Conservation (phyloP, 805 yeast genomes). For the Yarrowia sp. region DNA sequence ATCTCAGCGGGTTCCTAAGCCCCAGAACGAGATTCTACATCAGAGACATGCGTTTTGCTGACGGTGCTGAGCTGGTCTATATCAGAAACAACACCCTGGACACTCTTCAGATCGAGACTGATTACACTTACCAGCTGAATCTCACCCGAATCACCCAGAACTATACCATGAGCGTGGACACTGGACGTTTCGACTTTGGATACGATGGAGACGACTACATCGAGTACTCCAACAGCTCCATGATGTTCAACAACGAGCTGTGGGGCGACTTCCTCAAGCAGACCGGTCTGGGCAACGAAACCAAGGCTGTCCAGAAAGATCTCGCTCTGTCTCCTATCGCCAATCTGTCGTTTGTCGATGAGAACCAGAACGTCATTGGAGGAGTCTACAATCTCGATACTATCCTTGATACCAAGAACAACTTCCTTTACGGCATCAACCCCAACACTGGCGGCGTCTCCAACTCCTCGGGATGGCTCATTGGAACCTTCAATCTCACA, state of each 20-base stretch:
- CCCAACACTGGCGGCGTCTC: neutral
- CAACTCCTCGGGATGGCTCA: neutral
- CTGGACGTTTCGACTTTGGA: conserved; percentile 11
- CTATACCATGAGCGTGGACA: conserved; percentile 5
- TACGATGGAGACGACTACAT: conserved; percentile 3
- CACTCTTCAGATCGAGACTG: conserved; percentile 7
- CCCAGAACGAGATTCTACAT: conserved; percentile 26
- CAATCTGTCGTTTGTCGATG: conserved; percentile 8
- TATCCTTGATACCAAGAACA: neutral
- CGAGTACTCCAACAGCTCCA: conserved; percentile 1
- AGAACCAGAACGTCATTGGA: neutral
- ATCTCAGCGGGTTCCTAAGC: neutral
- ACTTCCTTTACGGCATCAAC: conserved; percentile 18
- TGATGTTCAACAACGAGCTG: neutral
- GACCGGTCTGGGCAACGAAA: neutral
- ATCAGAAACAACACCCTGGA: conserved; percentile 25
- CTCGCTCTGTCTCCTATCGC: neutral
- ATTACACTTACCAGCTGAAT: neutral
- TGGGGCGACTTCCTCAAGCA: conserved; percentile 11
- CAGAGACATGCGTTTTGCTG: neutral
- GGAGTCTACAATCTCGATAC: conserved; percentile 18
- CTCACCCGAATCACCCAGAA: neutral
- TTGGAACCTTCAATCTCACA: neutral
- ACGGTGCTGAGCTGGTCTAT: conserved; percentile 13
- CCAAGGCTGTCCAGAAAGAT: neutral